Evolutionary conservation across 805 yeast species (phyloP).

Genomic region (Wilhelminamyces savonicus): DNA sequence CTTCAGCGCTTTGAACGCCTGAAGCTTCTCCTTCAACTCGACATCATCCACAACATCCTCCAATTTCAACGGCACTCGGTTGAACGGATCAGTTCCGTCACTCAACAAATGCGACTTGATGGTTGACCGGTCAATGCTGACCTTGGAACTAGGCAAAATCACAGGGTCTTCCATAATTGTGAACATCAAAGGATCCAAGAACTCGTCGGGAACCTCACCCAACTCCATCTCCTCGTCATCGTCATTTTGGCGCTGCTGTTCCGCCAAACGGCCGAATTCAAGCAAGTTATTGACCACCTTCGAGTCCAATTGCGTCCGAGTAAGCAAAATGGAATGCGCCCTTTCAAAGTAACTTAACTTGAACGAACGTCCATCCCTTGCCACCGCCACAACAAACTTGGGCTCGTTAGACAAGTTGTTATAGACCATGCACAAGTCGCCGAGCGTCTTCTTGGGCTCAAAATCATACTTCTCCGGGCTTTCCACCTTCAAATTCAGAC

Average conservation of each 20-base stretch:
- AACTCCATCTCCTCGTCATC: slow-evolving; percentile 82
- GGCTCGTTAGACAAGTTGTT: slow-evolving; percentile 60
- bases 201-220: slow-evolving; percentile 95
- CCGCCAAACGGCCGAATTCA: slow-evolving; percentile 62
- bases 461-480: slow-evolving; percentile 80
- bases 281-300: slow-evolving; percentile 45
- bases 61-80: slow-evolving; percentile 80
- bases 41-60: slow-evolving; percentile 82
- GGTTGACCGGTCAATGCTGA: slow-evolving; percentile 83
- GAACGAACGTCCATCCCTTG: slow-evolving; percentile 90
- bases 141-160: slow-evolving; percentile 78
- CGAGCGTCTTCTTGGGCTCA: slow-evolving; percentile 67
- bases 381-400: slow-evolving; percentile 71
- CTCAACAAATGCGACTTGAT: slow-evolving; percentile 89
- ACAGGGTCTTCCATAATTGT: slow-evolving; percentile 96
- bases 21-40: slow-evolving; percentile 59
- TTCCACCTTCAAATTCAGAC: slow-evolving; percentile 79
- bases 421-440: slow-evolving; percentile 68
- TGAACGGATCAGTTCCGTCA: slow-evolving; percentile 96
- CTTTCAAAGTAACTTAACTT: slow-evolving; percentile 57
- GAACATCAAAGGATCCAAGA: slow-evolving; percentile 93
- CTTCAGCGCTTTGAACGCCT: slow-evolving; percentile 46
- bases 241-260: slow-evolving; percentile 49
- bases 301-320: slow-evolving; percentile 43
- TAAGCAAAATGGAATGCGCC: slow-evolving; percentile 61